Evolutionary conservation across 306 rosid genomes (phyloP).

Genomic region (Cajanus cajan): DNA sequence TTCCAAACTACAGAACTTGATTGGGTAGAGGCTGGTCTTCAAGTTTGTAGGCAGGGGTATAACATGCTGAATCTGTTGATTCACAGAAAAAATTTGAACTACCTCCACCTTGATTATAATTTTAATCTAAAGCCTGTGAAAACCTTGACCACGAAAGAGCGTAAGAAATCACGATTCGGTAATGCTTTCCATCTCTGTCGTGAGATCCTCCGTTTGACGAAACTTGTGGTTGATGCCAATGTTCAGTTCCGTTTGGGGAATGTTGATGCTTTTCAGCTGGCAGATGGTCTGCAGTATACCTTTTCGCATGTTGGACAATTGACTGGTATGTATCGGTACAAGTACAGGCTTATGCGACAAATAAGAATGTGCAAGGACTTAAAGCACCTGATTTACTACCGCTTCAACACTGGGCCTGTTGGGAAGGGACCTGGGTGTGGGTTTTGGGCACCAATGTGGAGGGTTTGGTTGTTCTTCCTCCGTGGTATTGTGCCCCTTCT

Average conservation of each 20-base stretch:
- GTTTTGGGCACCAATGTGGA: slow-evolving; percentile 99
- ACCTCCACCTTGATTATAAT: slow-evolving; percentile 97
- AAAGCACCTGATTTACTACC: slow-evolving; percentile 95
- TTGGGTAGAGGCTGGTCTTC: slow-evolving; percentile 99
- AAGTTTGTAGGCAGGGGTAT: slow-evolving; percentile 98
- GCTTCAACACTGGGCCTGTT: slow-evolving; percentile 98
- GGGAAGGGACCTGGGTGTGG: slow-evolving; percentile 99
- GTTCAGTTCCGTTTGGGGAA: slow-evolving; percentile 97
- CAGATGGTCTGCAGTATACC: slow-evolving; percentile 96
- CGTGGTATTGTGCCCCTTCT: slow-evolving; percentile 98
- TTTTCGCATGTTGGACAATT: slow-evolving; percentile 98
- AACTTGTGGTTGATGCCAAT: slow-evolving; percentile 98
- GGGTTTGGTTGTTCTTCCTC: slow-evolving; percentile 97
- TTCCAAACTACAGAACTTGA: slow-evolving; percentile 99
- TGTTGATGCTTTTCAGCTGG: slow-evolving; percentile 97
- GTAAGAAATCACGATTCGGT: slow-evolving; percentile 96
- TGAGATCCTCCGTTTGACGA: slow-evolving; percentile 93
- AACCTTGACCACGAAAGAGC: slow-evolving; percentile 91
- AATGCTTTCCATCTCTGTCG: slow-evolving; percentile 99
- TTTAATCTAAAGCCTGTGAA: slow-evolving; percentile 97
- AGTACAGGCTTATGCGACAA: slow-evolving; percentile 97
- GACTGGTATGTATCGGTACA: slow-evolving; percentile 99
- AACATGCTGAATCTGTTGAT: slow-evolving; percentile 96
- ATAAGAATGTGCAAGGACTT: slow-evolving; percentile 98
- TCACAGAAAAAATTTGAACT: slow-evolving; percentile 95